Evolutionary conservation across 176 grass and related monocot species (phyloP), one percentile per base, ranked within the genome.

Genomic region (Rhipidocladum racemiflorum): DNA sequence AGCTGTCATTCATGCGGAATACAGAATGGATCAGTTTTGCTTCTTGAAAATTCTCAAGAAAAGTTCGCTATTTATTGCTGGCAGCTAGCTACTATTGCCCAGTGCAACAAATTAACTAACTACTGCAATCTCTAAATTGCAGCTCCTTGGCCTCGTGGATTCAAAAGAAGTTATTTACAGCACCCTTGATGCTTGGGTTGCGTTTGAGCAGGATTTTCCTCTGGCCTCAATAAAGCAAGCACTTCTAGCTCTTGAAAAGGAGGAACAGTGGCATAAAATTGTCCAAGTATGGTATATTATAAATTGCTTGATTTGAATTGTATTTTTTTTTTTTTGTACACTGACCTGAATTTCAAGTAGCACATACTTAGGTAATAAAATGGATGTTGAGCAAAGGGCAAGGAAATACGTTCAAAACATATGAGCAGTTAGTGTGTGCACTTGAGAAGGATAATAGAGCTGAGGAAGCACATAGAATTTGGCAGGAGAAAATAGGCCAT

Each of bases 381-480:
- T 94, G 95, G 95, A 92, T 92, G 84, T 67, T 94, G 51, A 97
- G 90, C 88, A 97, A 94, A 89, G 95, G 95, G 68, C 95, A 94
- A 91, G 92, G 95, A 85, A 97, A 75, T 57, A 97, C 92, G 61
- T 72, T 89, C 73, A 84, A 84, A 85, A 94, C 92, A 68, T 94
- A 94, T 53, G 86, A 94, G 84, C 90, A 87, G 80, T 73, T 97
- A 86, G 88, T 88, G 12, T 75, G 87, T 48, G 92, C 95, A 68
- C 88, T 97, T 77, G 95, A 97, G 83, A 97, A 94, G 81, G 92
- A 97, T 51, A 94, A 94, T 81, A 92, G 95, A 81, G 95, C 95
- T 12, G 92, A 97, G 60, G 95, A 97, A 85, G 95, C 92, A 25
- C 92, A 91, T 83, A 85, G 61, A 70, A 89, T 97, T 61, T 97